Percentiles rank a stretch among this genome's conserved stretches.
These are phyloP conservation scores for Catunica adiposa DNA, from an alignment of 2,329 filamentous ascomycete genomes.

Conservation along the genomic window DNA sequence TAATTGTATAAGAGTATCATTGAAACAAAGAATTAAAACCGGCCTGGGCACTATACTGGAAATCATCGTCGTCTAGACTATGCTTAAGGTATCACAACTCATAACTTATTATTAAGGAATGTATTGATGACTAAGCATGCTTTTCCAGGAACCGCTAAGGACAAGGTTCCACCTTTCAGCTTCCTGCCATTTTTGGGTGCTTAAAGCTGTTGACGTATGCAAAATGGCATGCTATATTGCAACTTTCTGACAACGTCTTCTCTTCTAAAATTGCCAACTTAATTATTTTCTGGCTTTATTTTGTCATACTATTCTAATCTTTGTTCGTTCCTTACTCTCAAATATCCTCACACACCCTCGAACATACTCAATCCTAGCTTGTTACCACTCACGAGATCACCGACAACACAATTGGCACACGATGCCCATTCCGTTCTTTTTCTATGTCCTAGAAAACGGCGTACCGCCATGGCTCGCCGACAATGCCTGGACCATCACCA, in stretches of 20 bases:
- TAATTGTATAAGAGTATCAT: neutral
- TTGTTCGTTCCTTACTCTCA: neutral
- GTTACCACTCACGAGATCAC: neutral
- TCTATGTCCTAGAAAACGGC: slow-evolving; percentile 31
- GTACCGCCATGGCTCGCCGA: slow-evolving; percentile 32
- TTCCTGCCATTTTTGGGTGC: neutral
- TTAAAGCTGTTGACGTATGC: slow-evolving; percentile 4
- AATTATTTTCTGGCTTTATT: neutral
- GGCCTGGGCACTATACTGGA: neutral
- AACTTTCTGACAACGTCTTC: neutral
- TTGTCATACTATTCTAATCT: neutral
- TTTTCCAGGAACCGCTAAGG: neutral
- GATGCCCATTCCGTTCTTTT: slow-evolving; percentile 38
- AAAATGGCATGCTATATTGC: neutral
- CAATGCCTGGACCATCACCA: slow-evolving; percentile 28
- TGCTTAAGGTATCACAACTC: too few relatives aligned
- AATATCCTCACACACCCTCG: too few relatives aligned
- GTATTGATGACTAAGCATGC: neutral
- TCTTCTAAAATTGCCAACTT: neutral
- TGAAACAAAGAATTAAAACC: neutral
- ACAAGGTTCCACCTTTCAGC: neutral
- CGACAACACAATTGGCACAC: slow-evolving; percentile 13
- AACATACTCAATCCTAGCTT: too few relatives aligned
- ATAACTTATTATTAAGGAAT: neutral
- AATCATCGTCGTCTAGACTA: too few relatives aligned